Evolutionary conservation across 2,329 filamentous ascomycete species (phyloP).

Genomic region (Aspergillus clavatus): DNA sequence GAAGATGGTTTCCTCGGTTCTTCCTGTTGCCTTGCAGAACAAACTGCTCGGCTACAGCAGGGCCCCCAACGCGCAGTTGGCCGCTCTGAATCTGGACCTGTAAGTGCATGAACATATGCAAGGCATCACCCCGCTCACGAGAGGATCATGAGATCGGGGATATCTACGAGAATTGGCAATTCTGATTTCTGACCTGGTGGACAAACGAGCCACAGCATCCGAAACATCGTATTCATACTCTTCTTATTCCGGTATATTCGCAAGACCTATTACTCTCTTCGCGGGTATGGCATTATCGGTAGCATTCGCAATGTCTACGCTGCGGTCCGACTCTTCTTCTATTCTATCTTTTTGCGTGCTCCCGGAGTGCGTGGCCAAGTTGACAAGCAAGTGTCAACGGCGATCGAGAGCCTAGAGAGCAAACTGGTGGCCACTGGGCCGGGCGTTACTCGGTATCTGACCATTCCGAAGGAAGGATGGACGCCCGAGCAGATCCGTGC

Average conservation of each 20-base stretch:
- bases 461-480: constrained; percentile 80
- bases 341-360: constrained; percentile 77
- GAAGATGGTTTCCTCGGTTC: constrained; percentile 38
- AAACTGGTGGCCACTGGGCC: constrained; percentile 75
- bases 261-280: constrained; percentile 75
- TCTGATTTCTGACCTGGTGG: constrained; percentile 6
- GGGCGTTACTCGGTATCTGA: constrained; percentile 66
- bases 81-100: constrained; percentile 40
- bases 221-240: constrained; percentile 82
- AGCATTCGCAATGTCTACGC: constrained; percentile 70
- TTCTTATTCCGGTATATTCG: constrained; percentile 82
- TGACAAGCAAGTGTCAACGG: constrained; percentile 74
- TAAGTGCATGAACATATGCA: constrained; percentile 25
- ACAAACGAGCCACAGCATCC: constrained; percentile 52
- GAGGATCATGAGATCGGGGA: not conserved
- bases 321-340: constrained; percentile 66
- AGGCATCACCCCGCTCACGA: not conserved
- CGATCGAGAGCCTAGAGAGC: constrained; percentile 71
- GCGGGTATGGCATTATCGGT: constrained; percentile 81
- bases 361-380: constrained; percentile 85
- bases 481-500: constrained; percentile 69
- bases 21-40: constrained; percentile 42
- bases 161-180: not conserved
- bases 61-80: constrained; percentile 30
- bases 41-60: constrained; percentile 39